Evolutionary conservation across 106 monocot species (phyloP).

Genomic region (Platanthera guangdongensis): DNA sequence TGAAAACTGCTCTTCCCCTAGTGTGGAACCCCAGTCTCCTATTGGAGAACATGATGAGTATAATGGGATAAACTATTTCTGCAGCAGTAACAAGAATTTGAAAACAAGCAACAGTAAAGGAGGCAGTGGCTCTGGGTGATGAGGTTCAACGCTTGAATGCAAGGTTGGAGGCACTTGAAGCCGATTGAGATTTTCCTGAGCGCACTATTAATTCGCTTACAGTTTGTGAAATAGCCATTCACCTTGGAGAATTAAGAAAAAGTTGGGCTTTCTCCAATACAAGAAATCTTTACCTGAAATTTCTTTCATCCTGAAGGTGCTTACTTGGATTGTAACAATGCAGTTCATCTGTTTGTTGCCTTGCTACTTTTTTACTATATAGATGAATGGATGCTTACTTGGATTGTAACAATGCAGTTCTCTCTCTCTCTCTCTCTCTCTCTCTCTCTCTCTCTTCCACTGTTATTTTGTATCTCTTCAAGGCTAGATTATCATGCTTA

Average conservation of each 20-base stretch:
- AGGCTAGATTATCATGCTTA: too few species aligned
- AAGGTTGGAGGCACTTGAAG: slow-evolving; percentile 26
- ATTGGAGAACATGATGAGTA: background rate
- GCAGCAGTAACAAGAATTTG: background rate
- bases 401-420: too few species aligned
- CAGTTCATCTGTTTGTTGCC: too few species aligned
- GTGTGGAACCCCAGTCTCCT: background rate
- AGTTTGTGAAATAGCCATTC: slow-evolving; percentile 22
- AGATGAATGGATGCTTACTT: too few species aligned
- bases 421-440: too few species aligned
- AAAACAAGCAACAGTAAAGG: slow-evolving; percentile 6
- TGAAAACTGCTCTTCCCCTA: too few species aligned
- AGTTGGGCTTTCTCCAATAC: background rate
- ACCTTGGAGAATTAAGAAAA: slow-evolving; percentile 17
- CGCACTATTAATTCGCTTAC: slow-evolving; percentile 17
- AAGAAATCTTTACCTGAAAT: too few species aligned
- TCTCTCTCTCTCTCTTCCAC: too few species aligned
- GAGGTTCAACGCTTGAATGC: slow-evolving; percentile 15
- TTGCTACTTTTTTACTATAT: too few species aligned
- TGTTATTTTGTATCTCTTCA: too few species aligned
- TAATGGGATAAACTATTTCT: background rate
- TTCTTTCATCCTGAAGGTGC: too few species aligned
- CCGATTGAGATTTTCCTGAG: slow-evolving; percentile 18
- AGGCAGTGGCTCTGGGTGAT: slow-evolving; percentile 11
- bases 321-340: too few species aligned